Evolutionary conservation across 495 filamentous ascomycete species (phyloP).

Genomic region (Hypoxylon crocopeplum): DNA sequence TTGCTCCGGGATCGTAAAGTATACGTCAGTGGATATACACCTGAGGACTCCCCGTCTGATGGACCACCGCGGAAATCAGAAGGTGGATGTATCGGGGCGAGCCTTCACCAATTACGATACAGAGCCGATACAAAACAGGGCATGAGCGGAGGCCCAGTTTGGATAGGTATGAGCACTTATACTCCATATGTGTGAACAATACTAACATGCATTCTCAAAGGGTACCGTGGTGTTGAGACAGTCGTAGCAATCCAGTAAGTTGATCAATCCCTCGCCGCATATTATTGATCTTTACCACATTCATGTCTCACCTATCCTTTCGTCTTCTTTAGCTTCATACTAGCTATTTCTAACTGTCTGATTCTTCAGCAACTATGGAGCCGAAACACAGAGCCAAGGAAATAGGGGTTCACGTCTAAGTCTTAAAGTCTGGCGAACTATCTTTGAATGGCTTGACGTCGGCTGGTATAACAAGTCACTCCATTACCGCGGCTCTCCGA

Average conservation of each 20-base stretch:
- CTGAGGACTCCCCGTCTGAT: background rate
- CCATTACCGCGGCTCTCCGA: conserved; percentile 9
- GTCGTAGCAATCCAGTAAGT: conserved; percentile 34
- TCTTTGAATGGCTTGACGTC: conserved; percentile 22
- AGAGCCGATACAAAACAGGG: conserved; percentile 18
- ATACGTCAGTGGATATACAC: conserved; percentile 21
- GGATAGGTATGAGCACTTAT: no score
- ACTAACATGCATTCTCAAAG: no score
- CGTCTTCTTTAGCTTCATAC: background rate
- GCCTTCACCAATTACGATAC: conserved; percentile 7
- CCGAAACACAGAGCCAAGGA: background rate
- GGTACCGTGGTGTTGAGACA: conserved; percentile 24
- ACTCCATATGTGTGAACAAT: no score
- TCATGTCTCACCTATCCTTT: no score
- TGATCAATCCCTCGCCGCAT: background rate
- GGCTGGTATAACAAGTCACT: conserved; percentile 24
- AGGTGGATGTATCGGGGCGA: conserved; percentile 3
- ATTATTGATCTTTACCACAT: no score
- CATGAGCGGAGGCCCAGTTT: conserved; percentile 36
- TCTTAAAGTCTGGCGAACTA: conserved; percentile 9
- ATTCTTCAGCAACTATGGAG: conserved; percentile 22
- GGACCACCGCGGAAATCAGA: conserved; percentile 8
- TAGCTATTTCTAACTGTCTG: background rate
- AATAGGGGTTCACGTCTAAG: conserved; percentile 20
- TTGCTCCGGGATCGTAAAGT: conserved; percentile 3